Percentiles rank a stretch among this genome's conserved stretches.
phyloP scores from a whole-genome alignment of 2,329 filamentous ascomycete genomes.

The Fusarium siculi region DNA sequence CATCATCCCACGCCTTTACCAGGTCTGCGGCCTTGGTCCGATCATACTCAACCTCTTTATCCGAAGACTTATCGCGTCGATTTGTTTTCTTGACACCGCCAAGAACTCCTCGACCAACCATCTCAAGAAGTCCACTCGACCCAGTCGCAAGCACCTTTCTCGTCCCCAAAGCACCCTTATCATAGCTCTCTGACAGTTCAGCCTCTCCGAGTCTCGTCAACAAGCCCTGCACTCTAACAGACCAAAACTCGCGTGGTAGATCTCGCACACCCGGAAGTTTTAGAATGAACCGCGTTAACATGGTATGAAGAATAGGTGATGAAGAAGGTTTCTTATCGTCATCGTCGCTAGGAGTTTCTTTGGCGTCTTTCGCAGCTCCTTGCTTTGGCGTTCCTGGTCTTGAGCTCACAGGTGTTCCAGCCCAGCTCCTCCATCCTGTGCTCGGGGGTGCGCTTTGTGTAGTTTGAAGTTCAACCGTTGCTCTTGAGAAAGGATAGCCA shows the following conservation, averaged over 20 bases:
- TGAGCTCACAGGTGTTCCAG: slow-evolving; percentile 40
- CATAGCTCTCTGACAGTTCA: slow-evolving; percentile 82
- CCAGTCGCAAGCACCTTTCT: slow-evolving; percentile 81
- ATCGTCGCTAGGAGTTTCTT: slow-evolving; percentile 21
- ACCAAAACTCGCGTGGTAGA: slow-evolving; percentile 73
- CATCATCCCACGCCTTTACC: slow-evolving; percentile 72
- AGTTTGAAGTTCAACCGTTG: slow-evolving; percentile 27
- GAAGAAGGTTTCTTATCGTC: slow-evolving; percentile 53
- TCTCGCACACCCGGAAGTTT: slow-evolving; percentile 73
- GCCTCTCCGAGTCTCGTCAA: slow-evolving; percentile 71
- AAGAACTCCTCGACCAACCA: slow-evolving; percentile 72
- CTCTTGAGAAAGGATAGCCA: slow-evolving; percentile 72
- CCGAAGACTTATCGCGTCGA: slow-evolving; percentile 1
- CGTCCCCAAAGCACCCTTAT: slow-evolving; percentile 79
- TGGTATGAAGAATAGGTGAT: slow-evolving; percentile 73
- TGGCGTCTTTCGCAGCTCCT: slow-evolving; percentile 28
- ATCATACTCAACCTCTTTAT: slow-evolving; percentile 62
- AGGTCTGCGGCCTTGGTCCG: slow-evolving; percentile 68
- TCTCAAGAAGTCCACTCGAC: slow-evolving; percentile 75
- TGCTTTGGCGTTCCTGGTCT: slow-evolving; percentile 44
- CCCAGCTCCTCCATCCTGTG: slow-evolving; percentile 32
- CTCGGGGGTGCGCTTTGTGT: slow-evolving; percentile 19
- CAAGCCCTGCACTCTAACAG: slow-evolving; percentile 67
- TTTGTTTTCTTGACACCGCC: slow-evolving; percentile 58
- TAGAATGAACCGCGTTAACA: slow-evolving; percentile 73